These are phyloP conservation scores for Huntiella decipiens DNA, from an alignment of 2,329 filamentous ascomycete species.

Conservation along the genomic window DNA sequence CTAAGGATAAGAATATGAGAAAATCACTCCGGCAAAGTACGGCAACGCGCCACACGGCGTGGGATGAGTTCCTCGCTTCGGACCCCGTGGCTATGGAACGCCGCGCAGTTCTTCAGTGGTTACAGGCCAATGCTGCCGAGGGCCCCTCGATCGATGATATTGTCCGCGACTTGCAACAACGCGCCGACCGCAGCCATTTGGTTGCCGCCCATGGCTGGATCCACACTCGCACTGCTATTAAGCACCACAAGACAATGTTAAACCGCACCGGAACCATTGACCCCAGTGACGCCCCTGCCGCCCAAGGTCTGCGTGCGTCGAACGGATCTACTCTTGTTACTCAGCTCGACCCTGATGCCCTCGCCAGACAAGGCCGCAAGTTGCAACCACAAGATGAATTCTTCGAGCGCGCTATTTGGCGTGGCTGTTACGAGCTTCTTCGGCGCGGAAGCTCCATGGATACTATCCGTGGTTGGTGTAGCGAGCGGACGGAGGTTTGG, in stretches of 20 bases:
- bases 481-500: slow-evolving; percentile 74
- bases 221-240: slow-evolving; percentile 77
- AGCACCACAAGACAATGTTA: slow-evolving; percentile 67
- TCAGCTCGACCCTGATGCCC: slow-evolving; percentile 79
- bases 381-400: slow-evolving; percentile 70
- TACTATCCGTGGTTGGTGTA: slow-evolving; percentile 69
- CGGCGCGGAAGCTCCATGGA: slow-evolving; percentile 59
- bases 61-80: slow-evolving; percentile 51
- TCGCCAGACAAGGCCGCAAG: slow-evolving; percentile 56
- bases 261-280: slow-evolving; percentile 43
- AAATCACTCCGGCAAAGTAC: slow-evolving; percentile 4
- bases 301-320: slow-evolving; percentile 35
- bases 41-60: slow-evolving; percentile 9
- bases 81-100: slow-evolving; percentile 62
- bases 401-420: slow-evolving; percentile 80
- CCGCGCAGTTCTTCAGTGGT: slow-evolving; percentile 64
- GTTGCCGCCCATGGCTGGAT: slow-evolving; percentile 80
- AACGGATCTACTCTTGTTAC: slow-evolving; percentile 54
- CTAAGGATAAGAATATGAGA: slow-evolving; percentile 6
- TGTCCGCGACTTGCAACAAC: slow-evolving; percentile 55
- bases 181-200: slow-evolving; percentile 60
- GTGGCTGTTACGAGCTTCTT: slow-evolving; percentile 84
- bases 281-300: slow-evolving; percentile 36
- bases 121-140: slow-evolving; percentile 55
- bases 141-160: slow-evolving; percentile 56